Percentiles rank a stretch among this genome's conserved stretches.
Evolutionary conservation across 2,329 filamentous ascomycete species (phyloP).

Genomic region (Talaromyces albobiverticillius): DNA sequence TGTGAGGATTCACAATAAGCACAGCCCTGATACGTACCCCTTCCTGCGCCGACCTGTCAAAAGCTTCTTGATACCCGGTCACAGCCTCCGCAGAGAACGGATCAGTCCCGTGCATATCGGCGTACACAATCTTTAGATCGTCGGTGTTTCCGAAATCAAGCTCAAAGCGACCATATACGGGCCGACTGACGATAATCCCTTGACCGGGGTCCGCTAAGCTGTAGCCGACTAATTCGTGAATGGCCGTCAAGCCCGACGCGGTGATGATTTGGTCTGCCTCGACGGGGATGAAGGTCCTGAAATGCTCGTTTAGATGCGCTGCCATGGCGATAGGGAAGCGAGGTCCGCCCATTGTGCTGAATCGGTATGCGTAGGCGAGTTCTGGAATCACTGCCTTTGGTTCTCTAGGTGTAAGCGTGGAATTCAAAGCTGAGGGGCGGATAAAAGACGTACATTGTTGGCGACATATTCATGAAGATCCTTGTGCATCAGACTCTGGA

Average conservation of each 20-base stretch:
- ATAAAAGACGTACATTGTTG: conserved; percentile 27
- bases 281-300: conserved; percentile 35
- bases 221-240: conserved; percentile 44
- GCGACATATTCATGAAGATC: conserved; percentile 40
- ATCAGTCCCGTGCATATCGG: conserved; percentile 36
- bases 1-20: conserved; percentile 45
- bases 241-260: conserved; percentile 40
- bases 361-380: conserved; percentile 40
- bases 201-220: conserved; percentile 44
- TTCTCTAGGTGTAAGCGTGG: not conserved
- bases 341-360: conserved; percentile 35
- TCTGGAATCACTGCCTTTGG: not conserved
- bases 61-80: conserved; percentile 19
- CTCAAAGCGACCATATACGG: conserved; percentile 50
- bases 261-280: conserved; percentile 37
- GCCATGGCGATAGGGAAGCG: conserved; percentile 42
- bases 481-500: conserved; percentile 34
- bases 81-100: conserved; percentile 27
- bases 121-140: conserved; percentile 38
- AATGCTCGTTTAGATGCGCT: conserved; percentile 40
- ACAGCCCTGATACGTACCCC: conserved; percentile 40
- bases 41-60: conserved; percentile 26
- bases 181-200: conserved; percentile 45
- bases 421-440: not conserved
- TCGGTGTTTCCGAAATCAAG: conserved; percentile 49